Conservation (phyloP, 169 alveolate species). For the Toxoplasma gondii region DNA sequence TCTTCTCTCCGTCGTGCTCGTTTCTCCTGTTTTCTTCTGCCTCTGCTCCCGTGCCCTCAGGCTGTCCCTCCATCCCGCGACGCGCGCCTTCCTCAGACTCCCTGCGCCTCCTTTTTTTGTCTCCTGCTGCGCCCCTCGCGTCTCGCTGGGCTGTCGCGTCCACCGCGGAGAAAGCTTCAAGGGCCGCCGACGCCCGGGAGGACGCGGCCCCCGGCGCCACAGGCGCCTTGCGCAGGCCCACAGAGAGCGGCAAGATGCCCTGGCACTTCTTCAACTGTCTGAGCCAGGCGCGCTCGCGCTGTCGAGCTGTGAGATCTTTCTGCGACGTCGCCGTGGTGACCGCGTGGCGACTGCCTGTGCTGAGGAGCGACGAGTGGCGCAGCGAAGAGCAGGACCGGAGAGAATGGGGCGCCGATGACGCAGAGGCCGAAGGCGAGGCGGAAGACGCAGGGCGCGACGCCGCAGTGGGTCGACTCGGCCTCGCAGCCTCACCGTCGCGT, state of each 20-base stretch:
- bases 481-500: background rate
- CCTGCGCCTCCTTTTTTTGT: background rate
- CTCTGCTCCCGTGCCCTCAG: background rate
- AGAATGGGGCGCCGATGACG: background rate
- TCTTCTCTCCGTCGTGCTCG: background rate
- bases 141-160: background rate
- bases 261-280: conserved; percentile 34
- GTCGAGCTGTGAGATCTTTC: background rate
- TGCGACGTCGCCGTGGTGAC: background rate
- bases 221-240: background rate
- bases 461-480: background rate
- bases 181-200: no score
- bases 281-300: conserved; percentile 11
- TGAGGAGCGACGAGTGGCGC: background rate
- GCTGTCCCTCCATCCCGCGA: background rate
- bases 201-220: background rate
- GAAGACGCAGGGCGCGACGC: background rate
- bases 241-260: background rate
- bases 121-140: background rate
- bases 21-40: background rate
- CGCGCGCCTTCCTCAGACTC: background rate
- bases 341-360: background rate
- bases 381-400: background rate
- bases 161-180: background rate
- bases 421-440: background rate